Percentiles rank a stretch among this genome's conserved stretches.
Conservation (phyloP, 306 rosid species). For the Trifolium dubium region DNA sequence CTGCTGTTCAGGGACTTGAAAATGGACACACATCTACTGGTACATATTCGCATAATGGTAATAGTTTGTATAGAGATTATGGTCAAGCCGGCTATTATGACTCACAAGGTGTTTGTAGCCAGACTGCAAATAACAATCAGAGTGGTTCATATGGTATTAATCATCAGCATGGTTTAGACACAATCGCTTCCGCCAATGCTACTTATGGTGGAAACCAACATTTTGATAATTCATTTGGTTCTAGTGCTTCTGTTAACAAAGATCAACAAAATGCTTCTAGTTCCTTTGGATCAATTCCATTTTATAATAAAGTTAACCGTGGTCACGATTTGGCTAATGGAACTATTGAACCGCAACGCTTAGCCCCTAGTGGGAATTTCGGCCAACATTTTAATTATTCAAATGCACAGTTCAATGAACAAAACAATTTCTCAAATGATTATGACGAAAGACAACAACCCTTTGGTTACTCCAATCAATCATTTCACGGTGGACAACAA, state of each 20-base stretch:
- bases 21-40: conserved; percentile 49
- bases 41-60: conserved; percentile 42
- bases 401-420: conserved; percentile 51
- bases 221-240: conserved; percentile 52
- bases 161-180: conserved; percentile 50
- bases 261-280: conserved; percentile 56
- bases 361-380: conserved; percentile 49
- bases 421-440: conserved; percentile 49
- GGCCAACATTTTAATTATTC: conserved; percentile 61
- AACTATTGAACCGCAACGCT: conserved; percentile 50
- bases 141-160: conserved; percentile 46
- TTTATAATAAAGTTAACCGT: conserved; percentile 56
- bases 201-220: conserved; percentile 53
- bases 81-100: conserved; percentile 50
- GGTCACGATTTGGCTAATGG: conserved; percentile 56
- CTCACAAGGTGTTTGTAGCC: conserved; percentile 50
- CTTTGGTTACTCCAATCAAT: conserved; percentile 53
- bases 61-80: conserved; percentile 46
- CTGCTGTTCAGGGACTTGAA: conserved; percentile 43
- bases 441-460: conserved; percentile 57
- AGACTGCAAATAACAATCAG: conserved; percentile 56
- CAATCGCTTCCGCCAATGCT: conserved; percentile 44
- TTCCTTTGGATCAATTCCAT: conserved; percentile 58
- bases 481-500: conserved; percentile 60
- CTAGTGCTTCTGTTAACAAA: conserved; percentile 43